Conservation (phyloP, 2,329 filamentous ascomycete genomes). For the Apiospora sp. region DNA sequence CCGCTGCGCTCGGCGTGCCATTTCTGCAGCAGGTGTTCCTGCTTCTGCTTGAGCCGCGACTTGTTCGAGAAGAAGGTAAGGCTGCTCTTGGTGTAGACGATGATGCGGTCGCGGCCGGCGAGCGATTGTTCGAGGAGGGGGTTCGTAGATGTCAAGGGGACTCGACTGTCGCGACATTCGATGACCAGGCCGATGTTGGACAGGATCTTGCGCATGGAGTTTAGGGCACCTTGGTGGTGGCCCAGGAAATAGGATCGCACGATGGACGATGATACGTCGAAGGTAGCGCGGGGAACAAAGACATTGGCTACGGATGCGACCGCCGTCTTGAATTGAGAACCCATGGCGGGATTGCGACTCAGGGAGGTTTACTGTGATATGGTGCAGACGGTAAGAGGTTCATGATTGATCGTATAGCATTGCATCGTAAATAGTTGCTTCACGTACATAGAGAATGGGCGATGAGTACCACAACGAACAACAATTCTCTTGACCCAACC, state of each 20-base stretch:
- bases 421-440: not conserved
- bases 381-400: not conserved
- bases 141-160: constrained; percentile 89
- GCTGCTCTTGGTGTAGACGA: constrained; percentile 93
- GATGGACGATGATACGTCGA: constrained; percentile 76
- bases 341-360: not conserved
- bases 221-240: constrained; percentile 84
- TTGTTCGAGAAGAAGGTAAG: constrained; percentile 57
- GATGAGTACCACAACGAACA: not conserved
- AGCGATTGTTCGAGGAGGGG: constrained; percentile 85
- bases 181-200: constrained; percentile 86
- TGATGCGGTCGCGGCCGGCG: constrained; percentile 74
- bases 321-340: not conserved
- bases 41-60: constrained; percentile 35
- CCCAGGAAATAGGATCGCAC: constrained; percentile 93
- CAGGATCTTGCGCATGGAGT: constrained; percentile 83
- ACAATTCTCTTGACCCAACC: not conserved
- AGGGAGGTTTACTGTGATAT: not conserved
- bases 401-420: constrained; percentile 3
- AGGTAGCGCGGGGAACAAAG: constrained; percentile 79
- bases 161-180: constrained; percentile 92
- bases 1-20: constrained; percentile 37
- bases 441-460: too few species aligned
- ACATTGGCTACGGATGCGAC: constrained; percentile 55
- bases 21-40: constrained; percentile 30